These are phyloP conservation scores for Phyllosticta citrichinensis DNA, from an alignment of 2,329 filamentous ascomycete genomes.

Conservation along the genomic window DNA sequence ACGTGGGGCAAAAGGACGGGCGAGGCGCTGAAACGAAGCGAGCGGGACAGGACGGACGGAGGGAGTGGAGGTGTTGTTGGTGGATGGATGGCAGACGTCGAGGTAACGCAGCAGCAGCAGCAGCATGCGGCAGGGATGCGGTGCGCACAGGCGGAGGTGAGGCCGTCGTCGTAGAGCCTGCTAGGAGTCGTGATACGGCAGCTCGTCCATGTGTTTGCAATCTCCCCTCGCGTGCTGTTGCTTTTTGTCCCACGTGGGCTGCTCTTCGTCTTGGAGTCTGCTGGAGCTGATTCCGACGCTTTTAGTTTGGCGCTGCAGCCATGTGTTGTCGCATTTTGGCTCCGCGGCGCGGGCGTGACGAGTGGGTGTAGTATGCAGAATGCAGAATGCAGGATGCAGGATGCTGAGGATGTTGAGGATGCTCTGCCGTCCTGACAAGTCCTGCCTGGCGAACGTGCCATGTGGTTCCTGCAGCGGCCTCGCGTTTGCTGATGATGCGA, in stretches of 20 bases:
- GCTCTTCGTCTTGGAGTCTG: neutral
- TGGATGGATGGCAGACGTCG: neutral
- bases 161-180: neutral
- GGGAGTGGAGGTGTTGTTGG: neutral
- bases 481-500: neutral
- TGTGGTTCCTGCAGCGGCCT: neutral
- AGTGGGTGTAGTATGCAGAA: too few species aligned
- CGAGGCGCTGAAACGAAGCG: neutral
- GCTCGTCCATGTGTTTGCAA: neutral
- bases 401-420: too few species aligned
- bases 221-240: neutral
- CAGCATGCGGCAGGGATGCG: neutral
- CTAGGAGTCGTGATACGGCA: neutral
- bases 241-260: neutral
- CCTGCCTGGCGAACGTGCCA: neutral
- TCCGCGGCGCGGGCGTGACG: too few species aligned
- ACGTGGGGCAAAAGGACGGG: neutral
- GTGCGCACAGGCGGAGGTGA: neutral
- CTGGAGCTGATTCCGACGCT: neutral
- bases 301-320: neutral
- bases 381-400: too few species aligned
- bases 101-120: neutral
- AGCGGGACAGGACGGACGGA: neutral
- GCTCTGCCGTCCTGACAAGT: too few species aligned
- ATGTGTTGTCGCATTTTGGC: neutral